Base-by-base conservation (phyloP, 2,329 filamentous ascomycete genomes). In the Rhynchosporium secalis region DNA sequence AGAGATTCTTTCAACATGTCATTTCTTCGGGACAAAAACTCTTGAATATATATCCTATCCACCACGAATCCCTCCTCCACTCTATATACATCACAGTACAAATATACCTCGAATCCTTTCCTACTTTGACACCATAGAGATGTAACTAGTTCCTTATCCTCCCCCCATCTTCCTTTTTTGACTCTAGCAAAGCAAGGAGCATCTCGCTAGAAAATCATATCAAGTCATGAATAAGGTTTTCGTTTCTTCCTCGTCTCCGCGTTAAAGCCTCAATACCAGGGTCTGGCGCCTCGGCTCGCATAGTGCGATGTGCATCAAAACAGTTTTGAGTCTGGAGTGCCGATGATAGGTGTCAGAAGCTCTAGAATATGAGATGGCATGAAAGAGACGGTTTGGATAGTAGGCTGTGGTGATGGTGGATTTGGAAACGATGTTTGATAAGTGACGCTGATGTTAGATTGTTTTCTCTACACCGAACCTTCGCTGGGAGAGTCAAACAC, bases 271-370 rank as follows among this genome's bases (percentile, higher is more conserved):
- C 6, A 43, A 43, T 43, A 28, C 15, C 46, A 13, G 15, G 26
- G 5, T 29, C 29, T 20, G 20, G 20, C 31, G 15, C 48, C 49
- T 41, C 49, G 49, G 49, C 49, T 41, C 28, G 26, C 2, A 31
- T 8, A 33, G 33, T 28, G 49, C 49, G 49, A 54, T 9, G n/a
- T 54, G 49, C 33, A 54, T 40, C 49, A 54, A 41, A 41, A 36
- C 4, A 20, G 28, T 31, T 20, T 20, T 20, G 20, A 20, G 20
- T 20, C 20, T 20, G 20, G 3, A 33, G 13, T 49, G 28, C 12
- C 10, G 40, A 43, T 10, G 40, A 3, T 36, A 48, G 15, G 48
- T n/a, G n/a, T 38, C 29, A 36, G 15, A 54, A 52, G 38, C 29
- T 33, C 31, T n/a, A 36, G 47, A 12, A 6, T 36, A 10, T 36